Conservation (phyloP, 768 basidiomycete species). For the Suillus occidentalis region DNA sequence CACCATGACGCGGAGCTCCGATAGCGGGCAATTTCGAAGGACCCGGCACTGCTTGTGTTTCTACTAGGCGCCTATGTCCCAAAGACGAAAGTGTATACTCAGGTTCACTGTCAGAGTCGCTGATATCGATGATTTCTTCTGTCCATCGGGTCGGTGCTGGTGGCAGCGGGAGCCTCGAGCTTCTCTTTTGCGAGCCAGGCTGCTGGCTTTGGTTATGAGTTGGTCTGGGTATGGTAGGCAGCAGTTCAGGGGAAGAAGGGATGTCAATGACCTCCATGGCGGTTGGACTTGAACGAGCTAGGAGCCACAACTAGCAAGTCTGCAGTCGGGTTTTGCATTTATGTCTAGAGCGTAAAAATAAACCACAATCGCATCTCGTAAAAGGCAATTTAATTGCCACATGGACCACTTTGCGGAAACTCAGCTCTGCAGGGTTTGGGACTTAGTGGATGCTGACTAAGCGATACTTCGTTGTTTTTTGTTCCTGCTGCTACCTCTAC, state of each 20-base stretch:
- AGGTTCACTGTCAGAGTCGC: constrained; percentile 48
- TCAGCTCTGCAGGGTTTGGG: too few relatives aligned
- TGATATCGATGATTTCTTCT: constrained; percentile 47
- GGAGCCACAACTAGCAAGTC: background rate
- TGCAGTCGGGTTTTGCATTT: constrained; percentile 2
- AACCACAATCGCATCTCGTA: background rate
- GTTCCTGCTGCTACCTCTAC: background rate
- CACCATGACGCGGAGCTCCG: constrained; percentile 14
- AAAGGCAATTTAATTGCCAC: background rate
- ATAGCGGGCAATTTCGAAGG: constrained; percentile 10
- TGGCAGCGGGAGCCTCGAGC: constrained; percentile 5
- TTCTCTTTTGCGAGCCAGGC: constrained; percentile 15
- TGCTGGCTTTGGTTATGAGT: constrained; percentile 24
- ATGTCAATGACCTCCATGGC: constrained; percentile 27
- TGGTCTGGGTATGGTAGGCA: constrained; percentile 11
- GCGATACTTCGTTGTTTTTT: background rate
- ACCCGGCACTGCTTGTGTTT: constrained; percentile 7
- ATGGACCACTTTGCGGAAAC: background rate
- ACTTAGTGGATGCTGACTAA: background rate
- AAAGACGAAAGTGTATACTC: constrained; percentile 4
- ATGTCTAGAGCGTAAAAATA: background rate
- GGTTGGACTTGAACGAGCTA: background rate
- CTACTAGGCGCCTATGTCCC: constrained; percentile 1
- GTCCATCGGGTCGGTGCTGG: constrained; percentile 5
- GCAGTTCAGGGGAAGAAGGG: constrained; percentile 27